Base-by-base conservation (phyloP, 1,139 yeast genomes). In the Lodderomyces beijingensis region DNA sequence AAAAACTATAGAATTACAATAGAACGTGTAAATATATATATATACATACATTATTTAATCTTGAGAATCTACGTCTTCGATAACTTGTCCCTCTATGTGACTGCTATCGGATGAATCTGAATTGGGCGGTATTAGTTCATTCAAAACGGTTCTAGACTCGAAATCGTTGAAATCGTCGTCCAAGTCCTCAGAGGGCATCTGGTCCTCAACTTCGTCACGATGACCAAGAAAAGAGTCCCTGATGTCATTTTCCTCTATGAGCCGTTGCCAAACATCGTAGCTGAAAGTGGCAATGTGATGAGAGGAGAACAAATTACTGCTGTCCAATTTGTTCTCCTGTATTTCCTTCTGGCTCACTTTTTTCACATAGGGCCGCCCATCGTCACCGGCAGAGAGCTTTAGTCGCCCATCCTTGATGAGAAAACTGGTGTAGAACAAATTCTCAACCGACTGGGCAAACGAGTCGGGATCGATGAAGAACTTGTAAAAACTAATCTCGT, bases 381-480 rank as follows among this genome's bases (percentile, higher is more conserved):
- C 61, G 2, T 64, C 66, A 26, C 56, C 57, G 10, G 24, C 14
- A n/a, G 57, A 70, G 23, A 87, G 47, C 25, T 65, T 60, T 19
- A 87, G 55, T 44, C 69, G 74, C 1, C 86, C 89, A 47, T 85
- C 94, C 47, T 79, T 75, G 4, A 87, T 73, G 31, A 89, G 60
- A 49, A 88, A 88, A 52, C 95, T 83, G 2, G 85, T 70, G 49
- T 80, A 84, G 50, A 88, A 89, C 44, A 89, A 59, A 50, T 86
- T 87, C 50, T 89, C 96, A 4, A 88, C 77, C 4, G 91, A 74
- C 50, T 83, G 89, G 2, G 83, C 68, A 55, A 82, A 89, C 4
- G 91, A 80, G 6, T 58, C 36, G 0, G 96, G 96, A 49, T 89
- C 78, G 24, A 88, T 64, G 38, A 86, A 73, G 45, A 84, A 80